Evolutionary conservation across 1,139 yeast species (phyloP).

Genomic region (Saccharomyces hybrid): DNA sequence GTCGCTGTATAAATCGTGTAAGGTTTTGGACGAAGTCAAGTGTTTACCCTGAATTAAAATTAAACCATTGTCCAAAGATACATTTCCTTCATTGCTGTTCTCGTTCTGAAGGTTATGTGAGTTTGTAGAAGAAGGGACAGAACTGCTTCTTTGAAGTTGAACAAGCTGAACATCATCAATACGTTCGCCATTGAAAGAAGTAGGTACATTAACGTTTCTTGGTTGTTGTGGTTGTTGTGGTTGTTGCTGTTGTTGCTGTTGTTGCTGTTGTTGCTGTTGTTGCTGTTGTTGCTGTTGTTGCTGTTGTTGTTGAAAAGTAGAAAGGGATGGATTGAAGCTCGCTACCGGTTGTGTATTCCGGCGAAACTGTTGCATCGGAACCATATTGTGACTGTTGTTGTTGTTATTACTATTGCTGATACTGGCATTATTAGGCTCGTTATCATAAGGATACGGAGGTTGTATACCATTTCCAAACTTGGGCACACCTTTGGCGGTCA

Average conservation of each 20-base stretch:
- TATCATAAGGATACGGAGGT: constrained; percentile 9
- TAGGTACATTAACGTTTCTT: constrained; percentile 5
- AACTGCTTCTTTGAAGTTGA: background rate
- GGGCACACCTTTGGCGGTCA: background rate
- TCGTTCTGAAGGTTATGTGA: background rate
- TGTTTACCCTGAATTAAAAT: constrained; percentile 17
- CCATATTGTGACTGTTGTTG: constrained; percentile 7
- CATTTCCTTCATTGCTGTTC: constrained; percentile 8
- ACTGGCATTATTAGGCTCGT: background rate
- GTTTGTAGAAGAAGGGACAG: constrained; percentile 5
- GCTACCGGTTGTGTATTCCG: constrained; percentile 11
- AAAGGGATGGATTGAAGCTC: constrained; percentile 6
- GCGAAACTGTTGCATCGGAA: constrained; percentile 7
- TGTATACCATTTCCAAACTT: constrained; percentile 3
- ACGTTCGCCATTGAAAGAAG: constrained; percentile 2
- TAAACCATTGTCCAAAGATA: constrained; percentile 21
- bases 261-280: no score
- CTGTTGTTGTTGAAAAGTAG: constrained; percentile 5
- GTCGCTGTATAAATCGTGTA: constrained; percentile 21
- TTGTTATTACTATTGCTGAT: constrained; percentile 7
- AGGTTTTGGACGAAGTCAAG: constrained; percentile 20
- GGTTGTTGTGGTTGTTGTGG: constrained; percentile 4
- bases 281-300: no score
- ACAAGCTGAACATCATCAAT: background rate
- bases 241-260: no score